Evolutionary conservation across 1,139 yeast species (phyloP), one percentile per base, ranked within the genome.

Genomic region (Diutina ranongensis): DNA sequence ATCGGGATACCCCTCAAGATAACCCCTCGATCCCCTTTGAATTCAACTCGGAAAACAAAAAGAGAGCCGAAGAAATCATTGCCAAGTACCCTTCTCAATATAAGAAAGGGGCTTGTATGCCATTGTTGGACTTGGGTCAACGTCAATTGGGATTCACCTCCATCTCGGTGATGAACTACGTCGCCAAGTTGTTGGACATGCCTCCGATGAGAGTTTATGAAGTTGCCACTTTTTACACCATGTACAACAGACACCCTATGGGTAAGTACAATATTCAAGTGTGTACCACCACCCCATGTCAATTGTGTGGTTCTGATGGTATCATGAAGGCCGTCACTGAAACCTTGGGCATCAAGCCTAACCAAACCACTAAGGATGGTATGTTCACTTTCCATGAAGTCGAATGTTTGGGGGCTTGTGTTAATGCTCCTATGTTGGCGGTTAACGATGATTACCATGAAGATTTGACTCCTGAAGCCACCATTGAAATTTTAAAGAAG

Each of bases 161-260:
- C 45, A 84, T 87, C 54, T 74, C 89, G 25, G 95, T 88, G 51
- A 85, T 92, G 92, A 87, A 89, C 68, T 88, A 89, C 61, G 95
- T 86, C 41, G 95, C 95, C 50, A 78, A 82, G 64, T 60, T 83
- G 58, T 74, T 85, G 58, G 92, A 85, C 58, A 83, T 86, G 82
- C 95, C 95, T 31, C 95, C 95, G 52, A 86, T 86, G 95, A 78
- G 95, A 68, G 95, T 86, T 31, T 86, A 86, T 63, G 95, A 86
- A 63, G 95, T 86, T 50, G 95, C 95, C 38, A 83, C 95, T 45
- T 86, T 86, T 68, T 86, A 86, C 68, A 85, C 95, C 57, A 86
- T 86, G 95, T 86, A 81, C 70, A 84, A 84, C 67, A 79, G 94
- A 64, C 73, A 76, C 55, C 95, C 95, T 47, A 80, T 86, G 76